Evolutionary conservation across 2,329 filamentous ascomycete species (phyloP), one percentile per base, ranked within the genome.

Genomic region (Cercospora sp.): DNA sequence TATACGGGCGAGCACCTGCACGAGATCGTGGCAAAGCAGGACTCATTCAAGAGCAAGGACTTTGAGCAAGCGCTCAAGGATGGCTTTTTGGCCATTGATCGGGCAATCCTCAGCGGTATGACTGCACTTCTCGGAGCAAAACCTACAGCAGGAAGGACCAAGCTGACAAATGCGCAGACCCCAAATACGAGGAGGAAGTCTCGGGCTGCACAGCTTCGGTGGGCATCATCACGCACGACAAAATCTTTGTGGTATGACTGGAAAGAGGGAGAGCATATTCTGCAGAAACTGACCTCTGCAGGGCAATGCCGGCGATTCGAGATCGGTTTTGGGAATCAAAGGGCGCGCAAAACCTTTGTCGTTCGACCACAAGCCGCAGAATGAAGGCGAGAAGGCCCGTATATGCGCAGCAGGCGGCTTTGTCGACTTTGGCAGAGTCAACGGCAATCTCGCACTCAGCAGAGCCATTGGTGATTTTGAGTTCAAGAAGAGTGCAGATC

Each of bases 351-450:
- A 98, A 84, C 95, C 95, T 63, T 86, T 99, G 69, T 99, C 95
- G n/a, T 97, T 97, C 79, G 95, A 99, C 80, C 95, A 99, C 86
- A 99, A 99, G 84, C 95, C 95, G 51, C 94, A 97, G 81, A 97
- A 98, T 75, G 95, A 99, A 87, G 92, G 89, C 79, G 95, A 99
- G 83, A 98, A 97, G 82, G 94, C 94, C 73, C 89, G 95, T 77
- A 99, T 99, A 77, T 94, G 90, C 77, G 94, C 94, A 67, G 95
- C 95, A 55, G 95, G 95, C 79, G 95, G 95, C 61, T 98, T 98
- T 76, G 95, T 99, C 78, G 95, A 99, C 81, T 99, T 98, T 79
- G 95, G 95, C 72, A 92, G 95, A 79, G 95, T 99, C 76, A 99
- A 99, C 80, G 95, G 95, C 79, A 99, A 99, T 81, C 88, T 99